These are phyloP conservation scores for Aspergillus persii DNA, from an alignment of 2,329 filamentous ascomycete genomes.

Conservation along the genomic window DNA sequence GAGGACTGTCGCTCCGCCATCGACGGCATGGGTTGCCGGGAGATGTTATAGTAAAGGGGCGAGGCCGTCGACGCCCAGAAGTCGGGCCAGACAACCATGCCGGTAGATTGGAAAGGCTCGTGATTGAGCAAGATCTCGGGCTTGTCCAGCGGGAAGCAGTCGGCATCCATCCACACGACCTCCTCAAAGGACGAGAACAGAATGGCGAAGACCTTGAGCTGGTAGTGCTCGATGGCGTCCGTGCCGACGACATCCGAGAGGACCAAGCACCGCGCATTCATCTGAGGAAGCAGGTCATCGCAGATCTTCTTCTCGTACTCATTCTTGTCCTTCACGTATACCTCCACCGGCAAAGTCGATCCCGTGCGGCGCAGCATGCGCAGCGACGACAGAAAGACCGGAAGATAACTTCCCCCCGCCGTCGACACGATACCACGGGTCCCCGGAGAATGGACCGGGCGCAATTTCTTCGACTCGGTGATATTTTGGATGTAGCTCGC, in stretches of 20 bases:
- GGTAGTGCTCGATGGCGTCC: constrained; percentile 45
- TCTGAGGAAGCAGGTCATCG: constrained; percentile 38
- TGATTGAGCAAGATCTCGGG: constrained; percentile 49
- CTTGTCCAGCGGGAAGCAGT: constrained; percentile 52
- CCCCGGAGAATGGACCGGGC: constrained; percentile 35
- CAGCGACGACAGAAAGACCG: constrained; percentile 51
- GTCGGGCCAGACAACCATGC: constrained; percentile 58
- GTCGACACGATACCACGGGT: constrained; percentile 53
- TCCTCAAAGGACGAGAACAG: constrained; percentile 60
- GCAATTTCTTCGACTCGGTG: constrained; percentile 27
- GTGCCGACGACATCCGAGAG: constrained; percentile 43
- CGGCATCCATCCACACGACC: constrained; percentile 59
- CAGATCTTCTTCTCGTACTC: constrained; percentile 44
- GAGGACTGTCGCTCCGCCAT: constrained; percentile 36
- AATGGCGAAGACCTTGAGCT: constrained; percentile 58
- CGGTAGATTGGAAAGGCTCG: constrained; percentile 52
- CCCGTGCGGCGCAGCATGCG: constrained; percentile 54
- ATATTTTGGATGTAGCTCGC: constrained; percentile 40
- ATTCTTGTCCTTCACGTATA: constrained; percentile 40
- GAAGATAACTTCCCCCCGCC: constrained; percentile 48
- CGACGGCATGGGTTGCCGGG: constrained; percentile 32
- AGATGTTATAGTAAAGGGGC: constrained; percentile 43
- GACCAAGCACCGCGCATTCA: constrained; percentile 44
- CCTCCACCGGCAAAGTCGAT: constrained; percentile 50
- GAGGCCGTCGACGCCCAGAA: constrained; percentile 48